phyloP scores from a whole-genome alignment of 2,329 filamentous ascomycete genomes.

The Colletotrichum magnum region DNA sequence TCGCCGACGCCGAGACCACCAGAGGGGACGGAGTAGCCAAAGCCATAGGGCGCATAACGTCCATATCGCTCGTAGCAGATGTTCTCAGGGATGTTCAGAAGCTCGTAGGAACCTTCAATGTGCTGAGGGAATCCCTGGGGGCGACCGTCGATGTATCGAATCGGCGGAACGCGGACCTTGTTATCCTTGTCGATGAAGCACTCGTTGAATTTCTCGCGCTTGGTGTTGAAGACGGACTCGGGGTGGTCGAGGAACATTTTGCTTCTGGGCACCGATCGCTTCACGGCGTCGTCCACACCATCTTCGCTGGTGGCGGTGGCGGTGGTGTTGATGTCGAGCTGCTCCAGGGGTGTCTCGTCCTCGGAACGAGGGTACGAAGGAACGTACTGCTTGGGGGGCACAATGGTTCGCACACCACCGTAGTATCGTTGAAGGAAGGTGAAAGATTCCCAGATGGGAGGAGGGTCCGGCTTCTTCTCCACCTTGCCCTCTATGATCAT shows the following conservation, averaged over 20 bases:
- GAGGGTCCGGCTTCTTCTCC: slow-evolving; percentile 72
- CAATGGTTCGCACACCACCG: slow-evolving; percentile 83
- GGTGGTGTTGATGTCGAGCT: slow-evolving; percentile 54
- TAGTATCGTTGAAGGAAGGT: slow-evolving; percentile 91
- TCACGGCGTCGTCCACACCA: slow-evolving; percentile 47
- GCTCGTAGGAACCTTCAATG: slow-evolving; percentile 87
- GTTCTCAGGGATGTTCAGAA: slow-evolving; percentile 84
- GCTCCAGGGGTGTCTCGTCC: slow-evolving; percentile 67
- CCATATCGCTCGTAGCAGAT: slow-evolving; percentile 96
- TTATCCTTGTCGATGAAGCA: slow-evolving; percentile 83
- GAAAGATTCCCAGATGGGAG: slow-evolving; percentile 86
- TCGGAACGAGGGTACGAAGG: slow-evolving; percentile 84
- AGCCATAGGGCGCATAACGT: slow-evolving; percentile 88
- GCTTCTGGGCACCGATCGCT: slow-evolving; percentile 59
- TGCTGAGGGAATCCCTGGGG: slow-evolving; percentile 88
- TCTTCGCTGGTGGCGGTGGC: slow-evolving; percentile 42
- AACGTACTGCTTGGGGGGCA: slow-evolving; percentile 74
- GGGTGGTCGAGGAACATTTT: slow-evolving; percentile 65
- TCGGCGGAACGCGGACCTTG: slow-evolving; percentile 75
- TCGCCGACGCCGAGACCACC: slow-evolving; percentile 90
- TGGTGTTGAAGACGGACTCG: slow-evolving; percentile 51
- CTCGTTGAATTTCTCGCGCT: slow-evolving; percentile 72
- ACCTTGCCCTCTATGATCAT: slow-evolving; percentile 70
- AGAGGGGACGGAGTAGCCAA: slow-evolving; percentile 83
- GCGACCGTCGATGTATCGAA: slow-evolving; percentile 83